phyloP scores from a whole-genome alignment of 129 eudicot genomes.

The Apium graveolens region DNA sequence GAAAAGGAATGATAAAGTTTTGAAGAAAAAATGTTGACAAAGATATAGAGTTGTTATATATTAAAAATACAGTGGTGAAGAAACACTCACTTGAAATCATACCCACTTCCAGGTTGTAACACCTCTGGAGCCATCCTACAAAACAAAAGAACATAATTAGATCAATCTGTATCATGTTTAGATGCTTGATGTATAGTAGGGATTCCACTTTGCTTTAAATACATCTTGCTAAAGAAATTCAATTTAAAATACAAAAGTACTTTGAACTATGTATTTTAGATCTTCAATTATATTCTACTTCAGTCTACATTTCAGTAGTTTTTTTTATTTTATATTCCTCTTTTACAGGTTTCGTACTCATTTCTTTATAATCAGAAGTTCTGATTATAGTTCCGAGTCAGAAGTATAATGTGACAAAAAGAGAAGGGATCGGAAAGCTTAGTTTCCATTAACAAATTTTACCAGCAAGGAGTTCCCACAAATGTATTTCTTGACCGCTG shows the following conservation, averaged over 20 bases:
- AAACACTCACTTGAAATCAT: conserved; percentile 86
- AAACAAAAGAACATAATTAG: conserved; percentile 6
- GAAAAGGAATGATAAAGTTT: background rate
- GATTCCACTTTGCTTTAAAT: background rate
- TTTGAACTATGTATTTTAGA: background rate
- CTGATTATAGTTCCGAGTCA: too few relatives aligned
- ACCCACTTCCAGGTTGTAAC: conserved; percentile 94
- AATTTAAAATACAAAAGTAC: background rate
- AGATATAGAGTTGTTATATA: background rate
- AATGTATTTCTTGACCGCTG: conserved; percentile 95
- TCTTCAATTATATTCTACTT: background rate
- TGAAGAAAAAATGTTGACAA: background rate
- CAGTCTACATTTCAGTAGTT: background rate
- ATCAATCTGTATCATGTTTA: background rate
- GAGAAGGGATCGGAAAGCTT: background rate
- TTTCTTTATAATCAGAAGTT: too few relatives aligned
- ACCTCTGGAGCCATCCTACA: conserved; percentile 99
- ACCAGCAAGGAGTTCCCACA: conserved; percentile 99
- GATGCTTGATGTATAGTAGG: background rate
- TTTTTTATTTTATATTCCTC: background rate
- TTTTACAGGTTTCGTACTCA: background rate
- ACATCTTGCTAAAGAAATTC: background rate
- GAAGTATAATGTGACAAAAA: conserved; percentile 1
- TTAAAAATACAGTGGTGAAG: background rate
- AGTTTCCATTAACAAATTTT: conserved; percentile 10